Percentiles rank a stretch among this genome's conserved stretches.
These are phyloP conservation scores for Shiraia sp. DNA, from an alignment of 2,329 filamentous ascomycete genomes.

Conservation along the genomic window DNA sequence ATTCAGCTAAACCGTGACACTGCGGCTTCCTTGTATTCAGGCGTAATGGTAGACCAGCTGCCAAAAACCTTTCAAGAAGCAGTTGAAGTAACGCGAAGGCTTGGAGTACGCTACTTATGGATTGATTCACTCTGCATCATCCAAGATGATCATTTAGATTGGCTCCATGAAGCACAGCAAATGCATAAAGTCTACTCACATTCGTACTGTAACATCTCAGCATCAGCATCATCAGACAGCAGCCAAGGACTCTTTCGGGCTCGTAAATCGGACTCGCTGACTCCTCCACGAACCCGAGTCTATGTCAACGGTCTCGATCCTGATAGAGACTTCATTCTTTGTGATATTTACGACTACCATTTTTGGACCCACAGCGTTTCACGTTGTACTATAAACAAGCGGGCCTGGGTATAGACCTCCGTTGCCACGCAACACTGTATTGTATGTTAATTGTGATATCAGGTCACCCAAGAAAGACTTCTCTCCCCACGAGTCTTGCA, in stretches of 20 bases:
- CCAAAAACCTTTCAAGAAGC: constrained; percentile 22
- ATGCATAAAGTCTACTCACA: constrained; percentile 11
- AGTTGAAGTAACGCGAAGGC: constrained; percentile 8
- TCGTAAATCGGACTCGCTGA: neutral
- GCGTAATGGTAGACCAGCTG: neutral
- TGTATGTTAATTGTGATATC: too few species aligned
- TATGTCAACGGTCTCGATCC: neutral
- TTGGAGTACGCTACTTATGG: constrained; percentile 15
- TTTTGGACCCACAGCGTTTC: neutral
- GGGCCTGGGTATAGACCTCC: constrained; percentile 7
- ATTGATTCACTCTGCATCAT: constrained; percentile 10
- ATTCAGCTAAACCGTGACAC: neutral
- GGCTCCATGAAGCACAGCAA: constrained; percentile 2
- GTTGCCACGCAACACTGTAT: too few species aligned
- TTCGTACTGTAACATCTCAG: constrained; percentile 9
- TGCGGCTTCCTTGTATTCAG: too few species aligned
- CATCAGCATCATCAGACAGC: constrained; percentile 3
- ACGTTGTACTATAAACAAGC: constrained; percentile 1
- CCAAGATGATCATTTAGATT: constrained; percentile 2
- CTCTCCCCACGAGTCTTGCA: constrained; percentile 20
- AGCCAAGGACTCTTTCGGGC: constrained; percentile 7
- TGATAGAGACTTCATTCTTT: neutral
- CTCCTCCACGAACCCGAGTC: too few species aligned
- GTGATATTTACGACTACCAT: neutral
- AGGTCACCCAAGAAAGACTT: constrained; percentile 13